Evolutionary conservation across 1,284 basidiomycete species (phyloP).

Genomic region (Limonomyces culmigenus): DNA sequence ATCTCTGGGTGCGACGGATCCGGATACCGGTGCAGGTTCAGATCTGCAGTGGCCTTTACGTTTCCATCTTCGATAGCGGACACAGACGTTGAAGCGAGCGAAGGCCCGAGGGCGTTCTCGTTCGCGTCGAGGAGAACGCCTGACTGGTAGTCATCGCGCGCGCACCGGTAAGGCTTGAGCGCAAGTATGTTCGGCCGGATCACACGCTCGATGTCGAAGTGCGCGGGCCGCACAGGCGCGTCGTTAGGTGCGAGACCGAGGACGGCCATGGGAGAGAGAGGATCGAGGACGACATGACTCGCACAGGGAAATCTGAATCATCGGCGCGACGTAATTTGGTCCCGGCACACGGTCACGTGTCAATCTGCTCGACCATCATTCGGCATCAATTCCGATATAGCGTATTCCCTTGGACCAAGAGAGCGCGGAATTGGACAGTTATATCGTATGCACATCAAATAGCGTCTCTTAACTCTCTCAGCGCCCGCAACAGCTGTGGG

Average conservation of each 20-base stretch:
- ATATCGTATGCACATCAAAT: no score
- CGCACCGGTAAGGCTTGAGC: slow-evolving; percentile 88
- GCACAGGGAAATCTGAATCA: no score
- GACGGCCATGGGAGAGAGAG: slow-evolving; percentile 1
- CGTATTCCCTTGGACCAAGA: no score
- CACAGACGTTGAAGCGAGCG: slow-evolving; percentile 29
- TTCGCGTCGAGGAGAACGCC: slow-evolving; percentile 97
- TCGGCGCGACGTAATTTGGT: no score
- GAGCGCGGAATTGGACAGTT: no score
- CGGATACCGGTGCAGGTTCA: slow-evolving; percentile 74
- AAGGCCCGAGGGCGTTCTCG: slow-evolving; percentile 88
- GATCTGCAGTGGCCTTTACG: slow-evolving; percentile 20
- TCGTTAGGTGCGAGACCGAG: background rate
- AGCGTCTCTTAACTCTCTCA: no score
- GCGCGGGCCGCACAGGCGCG: slow-evolving; percentile 28
- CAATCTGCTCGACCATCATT: no score
- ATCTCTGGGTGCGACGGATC: slow-evolving; percentile 71
- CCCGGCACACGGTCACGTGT: no score
- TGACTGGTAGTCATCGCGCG: slow-evolving; percentile 86
- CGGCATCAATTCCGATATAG: no score
- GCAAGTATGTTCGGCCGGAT: slow-evolving; percentile 90
- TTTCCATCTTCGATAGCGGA: slow-evolving; percentile 10
- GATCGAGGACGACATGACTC: no score
- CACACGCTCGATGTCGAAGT: slow-evolving; percentile 71
- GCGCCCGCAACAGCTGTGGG: no score